phyloP scores from a whole-genome alignment of 257 asterid species.

The Paulownia fortunei region DNA sequence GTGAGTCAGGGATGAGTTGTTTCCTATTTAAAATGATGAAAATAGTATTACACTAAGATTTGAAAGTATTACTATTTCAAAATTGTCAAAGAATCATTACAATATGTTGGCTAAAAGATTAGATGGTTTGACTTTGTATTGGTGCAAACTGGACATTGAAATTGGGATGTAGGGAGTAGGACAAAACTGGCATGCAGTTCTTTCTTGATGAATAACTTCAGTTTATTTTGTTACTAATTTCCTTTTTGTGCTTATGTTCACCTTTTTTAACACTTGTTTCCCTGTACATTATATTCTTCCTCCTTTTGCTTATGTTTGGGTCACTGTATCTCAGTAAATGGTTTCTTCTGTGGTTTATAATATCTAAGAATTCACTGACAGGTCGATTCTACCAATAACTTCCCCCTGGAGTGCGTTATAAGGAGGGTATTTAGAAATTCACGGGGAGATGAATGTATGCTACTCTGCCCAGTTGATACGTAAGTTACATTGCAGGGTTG shows the following conservation, averaged over 20 bases:
- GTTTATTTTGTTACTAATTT: slow-evolving; percentile 11
- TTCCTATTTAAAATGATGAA: background rate
- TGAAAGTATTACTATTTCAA: background rate
- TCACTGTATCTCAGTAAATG: background rate
- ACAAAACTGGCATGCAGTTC: background rate
- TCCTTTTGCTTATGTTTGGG: background rate
- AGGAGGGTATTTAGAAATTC: slow-evolving; percentile 85
- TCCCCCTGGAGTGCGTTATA: slow-evolving; percentile 85
- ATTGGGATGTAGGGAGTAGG: background rate
- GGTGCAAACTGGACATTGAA: slow-evolving; percentile 12
- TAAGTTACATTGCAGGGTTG: slow-evolving; percentile 50
- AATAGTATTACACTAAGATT: background rate
- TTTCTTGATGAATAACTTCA: background rate
- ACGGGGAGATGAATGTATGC: slow-evolving; percentile 88
- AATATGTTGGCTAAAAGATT: background rate
- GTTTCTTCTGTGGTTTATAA: slow-evolving; percentile 21
- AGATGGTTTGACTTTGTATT: background rate
- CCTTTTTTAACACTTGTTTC: background rate
- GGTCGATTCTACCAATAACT: slow-evolving; percentile 91
- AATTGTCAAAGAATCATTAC: background rate
- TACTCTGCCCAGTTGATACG: slow-evolving; percentile 98
- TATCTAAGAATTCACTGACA: slow-evolving; percentile 43
- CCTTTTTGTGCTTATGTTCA: background rate
- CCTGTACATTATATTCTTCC: slow-evolving; percentile 12
- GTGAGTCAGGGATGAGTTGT: background rate